phyloP scores from a whole-genome alignment of 2,329 filamentous ascomycete genomes.

The Phyllosticta citribraziliensis region DNA sequence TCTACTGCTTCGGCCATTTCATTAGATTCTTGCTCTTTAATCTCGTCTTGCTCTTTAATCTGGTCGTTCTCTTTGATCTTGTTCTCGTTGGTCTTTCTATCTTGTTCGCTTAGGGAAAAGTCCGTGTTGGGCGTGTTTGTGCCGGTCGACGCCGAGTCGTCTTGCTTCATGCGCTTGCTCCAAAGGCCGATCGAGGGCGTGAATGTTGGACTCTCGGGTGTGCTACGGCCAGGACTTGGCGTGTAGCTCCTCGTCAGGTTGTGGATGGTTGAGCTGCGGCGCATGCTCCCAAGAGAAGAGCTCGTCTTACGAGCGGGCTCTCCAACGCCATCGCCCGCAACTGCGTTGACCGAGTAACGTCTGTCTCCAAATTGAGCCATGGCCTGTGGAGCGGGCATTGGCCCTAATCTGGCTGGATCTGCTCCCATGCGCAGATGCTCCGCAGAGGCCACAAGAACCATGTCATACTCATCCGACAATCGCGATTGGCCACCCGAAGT shows the following conservation, averaged over 20 bases:
- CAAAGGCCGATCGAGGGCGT: slow-evolving; percentile 27
- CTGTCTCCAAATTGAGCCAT: slow-evolving; percentile 16
- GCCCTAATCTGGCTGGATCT: slow-evolving; percentile 27
- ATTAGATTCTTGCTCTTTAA: slow-evolving; percentile 12
- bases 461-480: slow-evolving; percentile 55
- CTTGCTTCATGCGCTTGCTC: slow-evolving; percentile 22
- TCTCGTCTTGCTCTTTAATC: slow-evolving; percentile 15
- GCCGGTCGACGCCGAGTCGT: slow-evolving; percentile 15
- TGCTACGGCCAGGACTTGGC: slow-evolving; percentile 15
- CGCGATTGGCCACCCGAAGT: slow-evolving; percentile 34
- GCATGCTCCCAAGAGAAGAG: slow-evolving; percentile 31
- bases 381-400: background rate
- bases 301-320: slow-evolving; percentile 23
- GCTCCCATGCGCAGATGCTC: slow-evolving; percentile 56
- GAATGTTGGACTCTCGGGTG: slow-evolving; percentile 14
- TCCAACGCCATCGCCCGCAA: slow-evolving; percentile 19
- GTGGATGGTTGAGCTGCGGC: slow-evolving; percentile 23
- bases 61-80: slow-evolving; percentile 22
- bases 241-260: slow-evolving; percentile 17
- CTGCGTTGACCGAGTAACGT: slow-evolving; percentile 17
- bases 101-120: slow-evolving; percentile 22
- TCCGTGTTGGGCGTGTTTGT: slow-evolving; percentile 21
- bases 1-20: slow-evolving; percentile 23
- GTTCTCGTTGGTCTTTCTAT: slow-evolving; percentile 13
- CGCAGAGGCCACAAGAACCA: slow-evolving; percentile 63